Evolutionary conservation across 2,329 filamentous ascomycete species (phyloP), one percentile per base, ranked within the genome.

Genomic region (Sclerotiophoma versabilis): DNA sequence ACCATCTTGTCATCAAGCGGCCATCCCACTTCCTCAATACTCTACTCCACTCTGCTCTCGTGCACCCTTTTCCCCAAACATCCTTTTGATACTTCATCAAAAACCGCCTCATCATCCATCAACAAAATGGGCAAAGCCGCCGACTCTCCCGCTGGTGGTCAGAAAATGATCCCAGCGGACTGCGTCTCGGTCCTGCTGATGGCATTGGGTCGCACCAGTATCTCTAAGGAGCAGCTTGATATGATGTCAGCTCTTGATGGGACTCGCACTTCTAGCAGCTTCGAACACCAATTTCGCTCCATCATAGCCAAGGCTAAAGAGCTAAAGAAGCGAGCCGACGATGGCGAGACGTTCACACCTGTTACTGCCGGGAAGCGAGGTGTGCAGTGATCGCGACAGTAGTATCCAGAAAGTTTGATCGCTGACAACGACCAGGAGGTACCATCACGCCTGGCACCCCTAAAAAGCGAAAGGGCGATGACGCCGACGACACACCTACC

Each of bases 161-260:
- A 59, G 17, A 69, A 65, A 53, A 51, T 60, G 46, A 53, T 64
- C 23, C 25, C 56, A n/a, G 63, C 57, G 3, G 68, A 72, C 20
- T 49, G 41, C 17, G 66, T 73, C 17, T 44, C 68, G 0, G 62
- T 61, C 6, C 39, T 71, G n/a, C 60, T 73, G 15, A 63, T 62
- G 51, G 61, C 65, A 11, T 45, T 59, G 5, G 69, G 63, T 32
- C 61, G 14, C 3, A 61, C 57, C 5, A 55, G 53, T 12, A 59
- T 72, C 34, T 49, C 52, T 17, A 63, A 19, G 9, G 30, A 49
- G 6, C 61, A 66, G n/a, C 69, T 65, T 15, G 59, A 70, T 5
- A 62, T 71, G 52, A 71, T 73, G 69, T 55, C 42, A 5, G 58
- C 70, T 0, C 44, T 73, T 4, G 68, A 72, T 45, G 65, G 68